Base-by-base conservation (phyloP, 805 yeast genomes). In the Candida broadrunensis region DNA sequence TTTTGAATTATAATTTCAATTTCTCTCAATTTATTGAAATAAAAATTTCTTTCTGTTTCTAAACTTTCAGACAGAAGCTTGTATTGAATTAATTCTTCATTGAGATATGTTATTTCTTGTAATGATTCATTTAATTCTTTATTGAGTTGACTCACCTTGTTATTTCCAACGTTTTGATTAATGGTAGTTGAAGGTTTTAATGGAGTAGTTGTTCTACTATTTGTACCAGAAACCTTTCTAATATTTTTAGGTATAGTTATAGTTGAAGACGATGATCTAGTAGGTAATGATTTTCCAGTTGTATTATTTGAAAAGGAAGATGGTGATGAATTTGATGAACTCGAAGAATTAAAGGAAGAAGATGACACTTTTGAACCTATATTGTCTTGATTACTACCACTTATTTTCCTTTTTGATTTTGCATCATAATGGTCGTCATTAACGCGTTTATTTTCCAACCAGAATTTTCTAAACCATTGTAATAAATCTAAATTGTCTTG, bases 401-500 rank as follows among this genome's bases (percentile, higher is more conserved):
- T 33, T 2, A 39, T 34, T 13, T 45, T 49, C 34, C 72, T 55
- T 34, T 61, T 49, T 4, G 58, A 44, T 12, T 61, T 60, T 1
- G 97, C 80, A 60, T 90, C 95, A 55, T 90, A 90, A 8, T 33
- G 43, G 5, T 21, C 40, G 4, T 67, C 77, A 26, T 77, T 72
- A 41, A 82, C 83, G 42, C 83, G 83, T 56, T 77, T 82, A 54
- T 80, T 73, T 39, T 85, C 91, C 46, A 73, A 72, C 97, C 98
- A 91, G 54, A 72, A 82, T 53, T 76, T 77, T 56, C 86, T 83
- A 55, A 88, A 72, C 97, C 97, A 93, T 65, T 93, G 99, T 48
- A 90, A 67, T 54, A 93, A 85, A 65, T 90, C 98, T 53, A 93
- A 73, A 61, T 93, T 93, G 57, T 91, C 98, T 61, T 93, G 99